Evolutionary conservation across 2,329 filamentous ascomycete genomes (phyloP), one percentile per base, ranked within the genome.

Genomic region (Thelonectria blattea): DNA sequence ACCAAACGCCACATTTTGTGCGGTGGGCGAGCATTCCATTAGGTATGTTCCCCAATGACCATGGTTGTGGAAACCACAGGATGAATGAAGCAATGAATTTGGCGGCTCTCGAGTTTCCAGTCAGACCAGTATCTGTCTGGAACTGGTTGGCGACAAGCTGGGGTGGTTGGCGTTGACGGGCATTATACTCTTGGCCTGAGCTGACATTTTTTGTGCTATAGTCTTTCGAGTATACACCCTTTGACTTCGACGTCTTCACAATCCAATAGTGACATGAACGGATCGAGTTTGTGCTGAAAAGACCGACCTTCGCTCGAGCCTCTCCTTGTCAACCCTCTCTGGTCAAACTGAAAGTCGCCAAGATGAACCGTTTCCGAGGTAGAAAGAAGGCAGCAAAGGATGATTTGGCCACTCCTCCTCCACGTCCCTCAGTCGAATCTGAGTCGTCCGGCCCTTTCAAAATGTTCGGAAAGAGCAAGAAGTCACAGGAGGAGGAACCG

Each of bases 281-380:
- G 22, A 56, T 56, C 24, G 22, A 6, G 15, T 43, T 42, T 50
- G 55, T n/a, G 11, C 54, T 41, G 57, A 17, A 56, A 48, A 57
- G 37, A 52, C 30, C 50, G 48, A 48, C 47, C 60, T 49, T 50
- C 30, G 34, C 54, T 20, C 11, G 48, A 34, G 15, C 14, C 34
- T 22, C 9, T 30, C 17, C 37, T 18, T 47, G 30, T 6, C 41
- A 49, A 22, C 52, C 24, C n/a, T 7, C 24, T 41, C 24, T 18
- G n/a, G 42, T 17, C 7, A 42, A 39, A 45, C 18, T 32, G 22
- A 24, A 55, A 9, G 51, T 52, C 52, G 32, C 48, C 57, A 71
- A 27, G 17, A 93, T 93, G 91, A 93, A 94, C 78, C 87, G 91
- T 56, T 92, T 93, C 72, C 83, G 91, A 68, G 88, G 81, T 50